Evolutionary conservation across 495 filamentous ascomycete species (phyloP), one percentile per base, ranked within the genome.

Genomic region (Trypethelium eluteriae): DNA sequence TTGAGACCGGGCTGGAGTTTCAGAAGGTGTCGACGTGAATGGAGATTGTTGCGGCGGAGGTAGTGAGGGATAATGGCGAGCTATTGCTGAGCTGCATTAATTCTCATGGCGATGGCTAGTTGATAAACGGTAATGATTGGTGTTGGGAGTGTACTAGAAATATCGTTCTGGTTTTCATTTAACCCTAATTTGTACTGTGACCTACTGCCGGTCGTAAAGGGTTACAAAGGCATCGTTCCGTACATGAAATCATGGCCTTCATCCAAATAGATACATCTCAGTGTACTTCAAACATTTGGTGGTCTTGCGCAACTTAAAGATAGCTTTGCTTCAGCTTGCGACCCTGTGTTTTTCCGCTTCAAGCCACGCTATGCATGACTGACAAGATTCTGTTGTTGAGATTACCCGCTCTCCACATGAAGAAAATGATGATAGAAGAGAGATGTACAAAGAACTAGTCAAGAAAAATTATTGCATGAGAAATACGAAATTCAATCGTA

Each of bases 1-100:
- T 86, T 75, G 80, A 69, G 65, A 57, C 67, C 34, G 76, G 76
- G 32, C 62, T 74, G 68, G 69, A 73, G 65, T 78, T 72, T 32
- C 18, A 46, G 56, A 65, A 62, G 34, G 66, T 69, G n/a, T 59
- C 66, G n/a, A 70, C 65, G 12, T 67, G 66, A 62, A 66, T 47
- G 25, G 1, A 25, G 25, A 25, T 0, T 0, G 25, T 25, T 25
- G 25, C 25, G 25, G 25, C 25, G 25, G 25, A 25, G 25, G 25
- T 25, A 1, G 1, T 25, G 1, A 25, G 25, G 25, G 25, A 25
- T 25, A 25, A 25, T 1, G 25, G 25, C 25, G 25, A 25, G 25
- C 25, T 25, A 25, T 25, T 25, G 25, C 25, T 25, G 25, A 25
- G 25, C 25, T 25, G 25, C 25, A 25, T 25, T 25, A 1, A 25